Base-by-base conservation (phyloP, 371 early-diverging fungal species). In the Mortierella sp. region DNA sequence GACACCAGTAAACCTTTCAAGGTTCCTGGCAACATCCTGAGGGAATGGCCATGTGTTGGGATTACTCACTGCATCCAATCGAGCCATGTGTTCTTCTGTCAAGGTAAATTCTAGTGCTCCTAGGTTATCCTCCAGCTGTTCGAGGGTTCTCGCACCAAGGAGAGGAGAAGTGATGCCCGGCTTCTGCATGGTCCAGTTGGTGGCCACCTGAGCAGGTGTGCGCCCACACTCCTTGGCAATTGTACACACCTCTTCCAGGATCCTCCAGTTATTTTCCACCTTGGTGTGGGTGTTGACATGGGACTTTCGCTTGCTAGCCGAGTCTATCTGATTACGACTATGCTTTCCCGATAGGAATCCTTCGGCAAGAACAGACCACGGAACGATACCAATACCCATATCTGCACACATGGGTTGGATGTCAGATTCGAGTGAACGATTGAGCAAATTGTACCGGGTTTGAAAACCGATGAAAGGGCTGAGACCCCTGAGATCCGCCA, bases 111-210 rank as follows among this genome's bases (percentile, higher is more conserved):
- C 77, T 6, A 83, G 58, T 5, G 86, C 80, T 25, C 62, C 69
- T 48, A 86, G 59, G 37, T 86, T 85, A 28, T 74, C 68, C 29
- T 83, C 68, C 30, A 85, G 47, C 48, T 85, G 84, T 19, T 66
- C 65, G 44, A 81, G 44, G 0, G 79, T 85, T 16, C 82, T 63
- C 0, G 80, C 86, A 30, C 85, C 86, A 46, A 85, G 69, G 61
- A 86, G 51, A 12, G 84, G 81, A 11, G 84, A 76, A 0, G 85
- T 84, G 51, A 86, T 81, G 15, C 76, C 84, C 0, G 84, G 84
- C 52, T 83, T 85, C 57, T 86, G 85, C 30, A 81, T 30, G 7
- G 66, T 73, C 86, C 86, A 86, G 47, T 83, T 84, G 44, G 80
- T 48, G 0, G 85, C 72, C 7, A 86, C 85, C 48, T 84, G 86